Conservation (phyloP, 2,329 filamentous ascomycete species). For the Rutstroemia sp. region DNA sequence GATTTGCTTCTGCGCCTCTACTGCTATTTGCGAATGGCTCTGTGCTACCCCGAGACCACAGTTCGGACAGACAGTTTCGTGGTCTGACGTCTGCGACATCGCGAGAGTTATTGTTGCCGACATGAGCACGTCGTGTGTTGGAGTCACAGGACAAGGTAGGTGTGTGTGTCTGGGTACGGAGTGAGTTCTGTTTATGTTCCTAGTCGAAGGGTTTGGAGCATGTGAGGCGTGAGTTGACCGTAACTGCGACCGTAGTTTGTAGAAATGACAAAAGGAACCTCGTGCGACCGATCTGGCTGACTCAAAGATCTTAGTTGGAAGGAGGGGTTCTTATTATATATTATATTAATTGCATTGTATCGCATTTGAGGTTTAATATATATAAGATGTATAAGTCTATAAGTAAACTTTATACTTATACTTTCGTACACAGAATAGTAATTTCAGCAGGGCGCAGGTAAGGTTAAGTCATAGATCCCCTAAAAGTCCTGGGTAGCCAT, state of each 20-base stretch:
- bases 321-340: slow-evolving; percentile 4
- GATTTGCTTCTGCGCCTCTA: slow-evolving; percentile 50
- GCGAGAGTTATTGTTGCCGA: slow-evolving; percentile 28
- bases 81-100: slow-evolving; percentile 17
- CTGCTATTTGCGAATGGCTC: slow-evolving; percentile 18
- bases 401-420: too few species aligned
- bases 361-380: too few species aligned
- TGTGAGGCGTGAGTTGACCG: not conserved
- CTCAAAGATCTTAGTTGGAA: not conserved
- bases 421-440: not conserved
- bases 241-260: not conserved
- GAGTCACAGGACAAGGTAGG: slow-evolving; percentile 14
- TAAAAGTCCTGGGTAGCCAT: slow-evolving; percentile 3
- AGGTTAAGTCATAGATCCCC: not conserved
- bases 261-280: not conserved
- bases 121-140: slow-evolving; percentile 17
- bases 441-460: slow-evolving; percentile 6
- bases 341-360: not conserved
- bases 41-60: slow-evolving; percentile 24
- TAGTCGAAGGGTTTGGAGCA: not conserved
- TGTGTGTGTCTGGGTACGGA: not conserved
- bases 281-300: not conserved
- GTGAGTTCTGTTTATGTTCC: not conserved
- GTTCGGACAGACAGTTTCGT: slow-evolving; percentile 24
- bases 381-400: too few species aligned